Conservation (phyloP, 2,329 filamentous ascomycete species). For the Ramularia endophylla region DNA sequence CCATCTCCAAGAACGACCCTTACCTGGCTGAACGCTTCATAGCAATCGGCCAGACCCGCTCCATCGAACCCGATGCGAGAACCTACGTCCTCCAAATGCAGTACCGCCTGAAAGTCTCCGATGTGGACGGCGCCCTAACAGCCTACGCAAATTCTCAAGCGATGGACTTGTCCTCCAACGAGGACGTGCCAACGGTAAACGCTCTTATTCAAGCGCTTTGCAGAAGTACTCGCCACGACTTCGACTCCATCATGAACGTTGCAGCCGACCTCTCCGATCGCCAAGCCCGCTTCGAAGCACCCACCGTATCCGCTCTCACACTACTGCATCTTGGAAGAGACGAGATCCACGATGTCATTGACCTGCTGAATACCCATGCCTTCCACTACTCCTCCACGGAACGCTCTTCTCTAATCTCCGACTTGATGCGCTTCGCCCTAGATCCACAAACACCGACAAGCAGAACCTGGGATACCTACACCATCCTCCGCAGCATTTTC, state of each 20-base stretch:
- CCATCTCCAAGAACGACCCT: conserved; percentile 62
- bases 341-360: conserved; percentile 72
- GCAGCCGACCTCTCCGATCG: conserved; percentile 67
- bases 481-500: conserved; percentile 53
- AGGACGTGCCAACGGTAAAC: conserved; percentile 62
- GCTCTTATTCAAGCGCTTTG: conserved; percentile 66
- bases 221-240: conserved; percentile 53
- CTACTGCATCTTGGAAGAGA: conserved; percentile 67
- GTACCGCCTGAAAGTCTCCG: conserved; percentile 65
- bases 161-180: conserved; percentile 50
- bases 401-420: conserved; percentile 56
- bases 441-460: conserved; percentile 59
- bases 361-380: conserved; percentile 71
- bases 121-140: conserved; percentile 63
- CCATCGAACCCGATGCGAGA: conserved; percentile 59
- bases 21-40: conserved; percentile 70
- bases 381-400: conserved; percentile 65
- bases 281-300: conserved; percentile 62
- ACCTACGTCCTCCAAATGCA: conserved; percentile 72
- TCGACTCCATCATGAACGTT: conserved; percentile 66
- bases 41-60: conserved; percentile 57
- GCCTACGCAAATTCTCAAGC: conserved; percentile 60
- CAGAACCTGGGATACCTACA: conserved; percentile 56
- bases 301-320: conserved; percentile 69
- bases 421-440: conserved; percentile 63